A percentile compares a stretch with the other conserved stretches of the same genome.
Evolutionary conservation across 2,329 filamentous ascomycete species (phyloP).

Genomic region (Sarocladium oryzae): DNA sequence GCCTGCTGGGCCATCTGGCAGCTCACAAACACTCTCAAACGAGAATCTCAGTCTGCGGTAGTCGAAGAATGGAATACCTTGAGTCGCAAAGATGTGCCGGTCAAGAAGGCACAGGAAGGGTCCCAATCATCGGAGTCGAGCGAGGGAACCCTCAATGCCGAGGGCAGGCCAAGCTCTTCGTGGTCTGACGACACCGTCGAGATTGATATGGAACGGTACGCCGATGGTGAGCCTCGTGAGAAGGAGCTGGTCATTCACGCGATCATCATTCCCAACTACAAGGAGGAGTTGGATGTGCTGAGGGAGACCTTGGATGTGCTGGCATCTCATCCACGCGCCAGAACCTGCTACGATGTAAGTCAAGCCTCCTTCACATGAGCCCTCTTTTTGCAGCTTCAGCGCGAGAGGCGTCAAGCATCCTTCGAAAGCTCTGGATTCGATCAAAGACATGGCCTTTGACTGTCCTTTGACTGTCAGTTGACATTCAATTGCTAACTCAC

Average conservation of each 20-base stretch:
- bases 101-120: background rate
- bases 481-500: background rate
- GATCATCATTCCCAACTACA: constrained; percentile 68
- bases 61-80: constrained; percentile 3
- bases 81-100: background rate
- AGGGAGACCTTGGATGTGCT: constrained; percentile 63
- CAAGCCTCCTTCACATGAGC: background rate
- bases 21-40: constrained; percentile 42
- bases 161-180: background rate
- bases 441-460: no score
- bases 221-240: constrained; percentile 35
- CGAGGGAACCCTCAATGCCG: background rate
- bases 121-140: background rate
- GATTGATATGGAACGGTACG: constrained; percentile 36
- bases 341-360: constrained; percentile 63
- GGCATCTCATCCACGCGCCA: constrained; percentile 59
- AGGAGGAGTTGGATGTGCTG: constrained; percentile 63
- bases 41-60: background rate
- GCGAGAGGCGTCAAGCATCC: no score
- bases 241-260: constrained; percentile 50
- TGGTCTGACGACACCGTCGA: constrained; percentile 5
- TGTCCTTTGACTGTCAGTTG: no score
- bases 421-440: no score
- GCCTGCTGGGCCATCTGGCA: constrained; percentile 56
- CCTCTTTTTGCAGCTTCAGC: background rate